A percentile compares a stretch with the other conserved stretches of the same genome.
phyloP scores from a whole-genome alignment of 2,329 filamentous ascomycete species.

The Fusarium agapanthi region DNA sequence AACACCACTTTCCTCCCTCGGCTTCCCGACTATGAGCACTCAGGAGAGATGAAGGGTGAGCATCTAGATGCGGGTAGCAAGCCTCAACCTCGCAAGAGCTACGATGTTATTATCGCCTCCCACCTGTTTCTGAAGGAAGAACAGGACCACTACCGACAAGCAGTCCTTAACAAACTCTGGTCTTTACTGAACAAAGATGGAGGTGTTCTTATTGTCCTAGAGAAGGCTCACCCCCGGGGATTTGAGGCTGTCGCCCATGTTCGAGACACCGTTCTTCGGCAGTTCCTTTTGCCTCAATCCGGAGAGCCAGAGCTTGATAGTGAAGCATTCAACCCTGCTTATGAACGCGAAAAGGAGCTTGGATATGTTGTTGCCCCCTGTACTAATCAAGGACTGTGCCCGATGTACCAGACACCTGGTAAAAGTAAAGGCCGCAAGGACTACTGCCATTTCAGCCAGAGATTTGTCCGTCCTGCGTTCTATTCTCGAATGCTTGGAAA shows the following conservation, averaged over 20 bases:
- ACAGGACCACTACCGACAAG: slow-evolving; percentile 79
- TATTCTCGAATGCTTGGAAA: slow-evolving; percentile 79
- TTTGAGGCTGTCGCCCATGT: slow-evolving; percentile 93
- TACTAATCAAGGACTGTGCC: slow-evolving; percentile 87
- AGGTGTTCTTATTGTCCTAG: slow-evolving; percentile 85
- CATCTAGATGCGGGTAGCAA: slow-evolving; percentile 66
- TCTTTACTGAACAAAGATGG: slow-evolving; percentile 82
- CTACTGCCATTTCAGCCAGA: slow-evolving; percentile 89
- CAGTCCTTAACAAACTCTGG: slow-evolving; percentile 89
- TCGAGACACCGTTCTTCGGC: slow-evolving; percentile 78
- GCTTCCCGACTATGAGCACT: slow-evolving; percentile 84
- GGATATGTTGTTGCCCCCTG: slow-evolving; percentile 79
- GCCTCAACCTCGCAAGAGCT: slow-evolving; percentile 75
- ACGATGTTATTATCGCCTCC: slow-evolving; percentile 89
- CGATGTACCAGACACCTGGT: slow-evolving; percentile 83
- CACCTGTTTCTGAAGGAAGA: slow-evolving; percentile 81
- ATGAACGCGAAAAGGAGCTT: slow-evolving; percentile 59
- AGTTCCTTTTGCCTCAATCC: slow-evolving; percentile 68
- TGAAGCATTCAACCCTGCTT: slow-evolving; percentile 53
- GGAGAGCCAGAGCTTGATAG: slow-evolving; percentile 47
- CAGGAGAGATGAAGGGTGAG: slow-evolving; percentile 65
- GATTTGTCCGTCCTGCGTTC: slow-evolving; percentile 85
- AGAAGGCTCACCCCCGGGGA: slow-evolving; percentile 90
- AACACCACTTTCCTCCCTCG: slow-evolving; percentile 93
- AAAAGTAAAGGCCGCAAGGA: slow-evolving; percentile 80